Evolutionary conservation across 768 basidiomycete genomes (phyloP).

Genomic region (Collybia sordida): DNA sequence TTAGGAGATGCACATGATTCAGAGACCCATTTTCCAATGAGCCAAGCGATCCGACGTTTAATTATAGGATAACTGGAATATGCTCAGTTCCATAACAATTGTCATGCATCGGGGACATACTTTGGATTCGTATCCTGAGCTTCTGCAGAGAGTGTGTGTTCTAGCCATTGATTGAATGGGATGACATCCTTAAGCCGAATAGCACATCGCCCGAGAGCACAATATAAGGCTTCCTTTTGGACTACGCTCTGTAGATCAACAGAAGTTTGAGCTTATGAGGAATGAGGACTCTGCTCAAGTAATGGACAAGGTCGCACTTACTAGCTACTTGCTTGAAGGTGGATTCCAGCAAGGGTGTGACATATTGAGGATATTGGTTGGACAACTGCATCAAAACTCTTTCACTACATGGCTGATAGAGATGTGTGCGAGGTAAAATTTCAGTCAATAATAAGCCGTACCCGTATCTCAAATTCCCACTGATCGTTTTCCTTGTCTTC

Average conservation of each 20-base stretch:
- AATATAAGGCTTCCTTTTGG: conserved; percentile 86
- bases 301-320: conserved; percentile 28
- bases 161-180: conserved; percentile 71
- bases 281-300: conserved; percentile 1
- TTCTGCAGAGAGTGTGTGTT: conserved; percentile 58
- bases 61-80: conserved; percentile 77
- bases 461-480: conserved; percentile 93
- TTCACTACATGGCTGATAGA: conserved; percentile 82
- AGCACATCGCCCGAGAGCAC: conserved; percentile 85
- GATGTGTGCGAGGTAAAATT: background rate
- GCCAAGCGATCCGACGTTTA: conserved; percentile 94
- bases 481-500: conserved; percentile 90
- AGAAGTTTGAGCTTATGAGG: conserved; percentile 40
- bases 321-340: conserved; percentile 64
- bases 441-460: conserved; percentile 31
- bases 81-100: conserved; percentile 4
- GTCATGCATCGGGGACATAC: conserved; percentile 33
- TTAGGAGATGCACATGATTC: conserved; percentile 62
- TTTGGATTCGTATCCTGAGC: conserved; percentile 56
- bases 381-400: conserved; percentile 84
- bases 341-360: conserved; percentile 61
- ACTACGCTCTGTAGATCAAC: conserved; percentile 58
- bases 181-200: conserved; percentile 58
- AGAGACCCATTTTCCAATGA: conserved; percentile 86
- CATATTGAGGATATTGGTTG: conserved; percentile 65